Percentiles rank a stretch among this genome's conserved stretches.
These are phyloP conservation scores for Wakefieldia striispora DNA, from an alignment of 768 basidiomycete genomes.

Conservation along the genomic window DNA sequence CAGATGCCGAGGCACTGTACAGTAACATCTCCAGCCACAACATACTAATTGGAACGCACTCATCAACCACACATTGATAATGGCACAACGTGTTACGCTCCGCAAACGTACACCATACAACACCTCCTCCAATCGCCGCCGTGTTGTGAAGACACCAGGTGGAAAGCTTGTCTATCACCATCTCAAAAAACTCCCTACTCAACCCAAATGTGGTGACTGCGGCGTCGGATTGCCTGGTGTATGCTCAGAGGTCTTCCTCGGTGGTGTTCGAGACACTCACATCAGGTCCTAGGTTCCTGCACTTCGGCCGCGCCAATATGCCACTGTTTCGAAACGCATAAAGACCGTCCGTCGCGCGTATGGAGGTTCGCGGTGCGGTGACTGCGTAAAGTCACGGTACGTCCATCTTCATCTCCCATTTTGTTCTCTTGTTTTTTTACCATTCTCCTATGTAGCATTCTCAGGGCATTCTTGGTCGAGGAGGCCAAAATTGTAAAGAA, in stretches of 20 bases:
- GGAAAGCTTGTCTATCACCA: conserved; percentile 98
- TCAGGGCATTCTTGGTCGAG: conserved; percentile 98
- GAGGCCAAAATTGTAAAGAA: conserved; percentile 99
- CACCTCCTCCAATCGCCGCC: conserved; percentile 94
- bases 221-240: conserved; percentile 93
- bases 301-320: conserved; percentile 94
- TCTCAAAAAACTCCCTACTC: conserved; percentile 87
- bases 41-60: not conserved
- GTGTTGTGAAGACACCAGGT: conserved; percentile 97
- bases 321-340: conserved; percentile 93
- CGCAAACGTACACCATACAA: conserved; percentile 98
- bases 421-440: not conserved
- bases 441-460: conserved; percentile 58
- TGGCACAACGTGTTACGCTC: conserved; percentile 99
- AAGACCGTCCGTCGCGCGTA: conserved; percentile 97
- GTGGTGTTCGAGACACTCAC: not conserved
- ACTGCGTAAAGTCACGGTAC: conserved; percentile 93
- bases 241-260: conserved; percentile 34
- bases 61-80: conserved; percentile 33
- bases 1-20: conserved; percentile 19
- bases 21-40: conserved; percentile 25
- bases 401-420: conserved; percentile 26
- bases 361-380: conserved; percentile 95
- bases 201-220: conserved; percentile 99
- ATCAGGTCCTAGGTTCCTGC: conserved; percentile 69